These are phyloP conservation scores for Tribonema minus DNA, from an alignment of 108 stramenopile species.

Conservation along the genomic window DNA sequence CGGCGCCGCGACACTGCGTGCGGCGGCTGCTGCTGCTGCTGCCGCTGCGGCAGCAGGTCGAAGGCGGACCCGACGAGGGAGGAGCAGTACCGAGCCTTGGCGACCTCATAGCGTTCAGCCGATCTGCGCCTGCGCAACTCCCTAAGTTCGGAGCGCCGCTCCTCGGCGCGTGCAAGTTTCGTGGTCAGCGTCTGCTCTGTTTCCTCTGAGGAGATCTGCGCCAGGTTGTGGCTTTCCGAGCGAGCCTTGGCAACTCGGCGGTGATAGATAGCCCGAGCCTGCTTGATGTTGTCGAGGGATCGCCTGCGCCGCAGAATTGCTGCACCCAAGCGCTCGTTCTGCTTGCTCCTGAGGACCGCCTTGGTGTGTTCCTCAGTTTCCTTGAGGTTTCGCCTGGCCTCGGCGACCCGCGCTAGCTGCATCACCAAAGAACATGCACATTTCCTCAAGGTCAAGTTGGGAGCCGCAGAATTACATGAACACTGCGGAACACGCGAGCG, in stretches of 20 bases:
- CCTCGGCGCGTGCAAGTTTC: constrained; percentile 34
- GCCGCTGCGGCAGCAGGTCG: constrained; percentile 22
- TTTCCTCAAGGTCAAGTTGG: no score
- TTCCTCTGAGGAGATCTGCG: constrained; percentile 24
- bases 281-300: constrained; percentile 37
- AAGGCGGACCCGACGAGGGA: constrained; percentile 6
- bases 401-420: no score
- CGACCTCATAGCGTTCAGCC: constrained; percentile 44
- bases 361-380: background rate
- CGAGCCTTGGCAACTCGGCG: constrained; percentile 28
- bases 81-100: constrained; percentile 15
- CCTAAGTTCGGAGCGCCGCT: constrained; percentile 18
- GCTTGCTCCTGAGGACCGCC: background rate
- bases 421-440: no score
- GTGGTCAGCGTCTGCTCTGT: constrained; percentile 12
- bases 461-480: no score
- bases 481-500: no score
- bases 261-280: constrained; percentile 30
- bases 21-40: constrained; percentile 10
- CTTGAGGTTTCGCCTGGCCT: no score
- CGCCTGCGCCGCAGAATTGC: background rate
- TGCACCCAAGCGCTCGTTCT: background rate
- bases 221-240: constrained; percentile 23
- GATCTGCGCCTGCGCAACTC: constrained; percentile 12
- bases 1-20: background rate